Evolutionary conservation across 78 protist species (phyloP).

Genomic region (Monocercomonoides exilis): DNA sequence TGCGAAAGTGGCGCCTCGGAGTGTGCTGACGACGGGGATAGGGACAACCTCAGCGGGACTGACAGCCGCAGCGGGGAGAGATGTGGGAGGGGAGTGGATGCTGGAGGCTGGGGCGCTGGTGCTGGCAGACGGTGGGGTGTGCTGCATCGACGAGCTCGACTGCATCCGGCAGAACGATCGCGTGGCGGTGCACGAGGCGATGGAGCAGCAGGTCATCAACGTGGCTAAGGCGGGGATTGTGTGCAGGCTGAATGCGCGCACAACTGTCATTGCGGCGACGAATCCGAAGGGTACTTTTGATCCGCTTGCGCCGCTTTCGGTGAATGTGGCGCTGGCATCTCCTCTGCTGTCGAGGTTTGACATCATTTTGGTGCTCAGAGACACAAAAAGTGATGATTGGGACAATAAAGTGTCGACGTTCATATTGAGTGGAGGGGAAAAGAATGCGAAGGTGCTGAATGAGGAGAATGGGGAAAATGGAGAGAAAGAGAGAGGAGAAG

Average conservation of each 20-base stretch:
- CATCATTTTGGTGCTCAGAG: constrained; percentile 71
- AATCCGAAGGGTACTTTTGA: constrained; percentile 34
- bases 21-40: constrained; percentile 87
- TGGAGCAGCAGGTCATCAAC: constrained; percentile 96
- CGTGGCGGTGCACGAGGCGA: constrained; percentile 74
- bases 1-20: constrained; percentile 58
- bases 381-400: constrained; percentile 50
- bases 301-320: constrained; percentile 4
- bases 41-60: constrained; percentile 79
- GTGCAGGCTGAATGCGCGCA: constrained; percentile 73
- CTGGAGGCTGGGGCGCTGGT: constrained; percentile 97
- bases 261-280: constrained; percentile 59
- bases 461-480: background rate
- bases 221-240: constrained; percentile 96
- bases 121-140: constrained; percentile 95
- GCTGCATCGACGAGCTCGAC: constrained; percentile 94
- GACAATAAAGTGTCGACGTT: constrained; percentile 52
- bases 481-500: background rate
- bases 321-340: constrained; percentile 69
- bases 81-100: constrained; percentile 60
- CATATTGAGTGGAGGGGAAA: constrained; percentile 30
- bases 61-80: constrained; percentile 63
- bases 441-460: background rate
- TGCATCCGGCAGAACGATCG: constrained; percentile 69
- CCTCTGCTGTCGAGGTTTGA: constrained; percentile 80